Evolutionary conservation across 495 filamentous ascomycete species (phyloP).

Genomic region (Neurospora pannonica): DNA sequence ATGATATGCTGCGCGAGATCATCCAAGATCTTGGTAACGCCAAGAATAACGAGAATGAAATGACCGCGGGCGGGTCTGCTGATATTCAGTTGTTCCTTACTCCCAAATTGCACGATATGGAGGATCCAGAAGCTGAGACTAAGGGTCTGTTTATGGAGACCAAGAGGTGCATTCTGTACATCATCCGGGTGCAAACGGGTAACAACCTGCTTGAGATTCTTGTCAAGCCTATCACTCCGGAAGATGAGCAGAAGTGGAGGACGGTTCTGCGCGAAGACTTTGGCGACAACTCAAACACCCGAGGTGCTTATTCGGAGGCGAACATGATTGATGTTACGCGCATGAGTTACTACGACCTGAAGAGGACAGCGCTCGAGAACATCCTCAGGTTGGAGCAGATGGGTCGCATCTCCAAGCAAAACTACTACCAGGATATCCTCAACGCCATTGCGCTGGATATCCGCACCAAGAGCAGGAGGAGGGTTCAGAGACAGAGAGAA

Average conservation of each 20-base stretch:
- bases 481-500: constrained; percentile 84
- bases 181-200: constrained; percentile 94
- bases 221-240: constrained; percentile 72
- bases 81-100: constrained; percentile 90
- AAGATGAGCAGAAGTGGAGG: constrained; percentile 87
- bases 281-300: constrained; percentile 53
- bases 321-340: constrained; percentile 81
- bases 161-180: constrained; percentile 93
- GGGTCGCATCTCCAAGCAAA: constrained; percentile 80
- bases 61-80: constrained; percentile 74
- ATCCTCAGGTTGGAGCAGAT: constrained; percentile 77
- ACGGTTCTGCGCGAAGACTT: constrained; percentile 77
- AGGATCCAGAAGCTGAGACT: constrained; percentile 86
- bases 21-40: constrained; percentile 88
- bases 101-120: constrained; percentile 79
- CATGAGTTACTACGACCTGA: constrained; percentile 87
- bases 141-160: constrained; percentile 96
- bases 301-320: constrained; percentile 83
- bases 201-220: constrained; percentile 88
- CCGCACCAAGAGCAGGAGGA: constrained; percentile 85
- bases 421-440: constrained; percentile 91
- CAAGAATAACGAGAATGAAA: constrained; percentile 88
- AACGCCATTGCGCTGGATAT: constrained; percentile 97
- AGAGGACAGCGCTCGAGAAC: constrained; percentile 87
- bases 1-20: constrained; percentile 85